Evolutionary conservation across 768 basidiomycete species (phyloP).

Genomic region (Kwoniella dendrophila): DNA sequence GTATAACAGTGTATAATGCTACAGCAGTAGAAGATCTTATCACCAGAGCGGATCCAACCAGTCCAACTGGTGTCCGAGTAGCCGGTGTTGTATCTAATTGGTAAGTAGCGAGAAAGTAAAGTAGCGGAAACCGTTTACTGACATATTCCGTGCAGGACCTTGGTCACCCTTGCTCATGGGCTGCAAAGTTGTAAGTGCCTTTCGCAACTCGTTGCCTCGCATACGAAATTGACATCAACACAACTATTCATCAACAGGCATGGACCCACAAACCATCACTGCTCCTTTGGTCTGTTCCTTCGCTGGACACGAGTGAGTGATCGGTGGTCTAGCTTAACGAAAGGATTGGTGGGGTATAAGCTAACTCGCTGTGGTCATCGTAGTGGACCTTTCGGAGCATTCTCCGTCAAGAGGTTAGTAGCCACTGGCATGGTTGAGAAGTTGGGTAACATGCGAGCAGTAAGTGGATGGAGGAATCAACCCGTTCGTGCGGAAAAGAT

Average conservation of each 20-base stretch:
- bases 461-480: too few species aligned
- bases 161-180: background rate
- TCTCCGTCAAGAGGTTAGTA: background rate
- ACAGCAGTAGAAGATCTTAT: background rate
- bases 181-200: background rate
- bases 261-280: background rate
- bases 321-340: background rate
- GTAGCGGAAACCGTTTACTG: too few species aligned
- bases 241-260: too few species aligned
- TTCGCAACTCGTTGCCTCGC: background rate
- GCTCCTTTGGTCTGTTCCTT: background rate
- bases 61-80: background rate
- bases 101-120: background rate
- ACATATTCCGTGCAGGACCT: too few species aligned
- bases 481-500: too few species aligned
- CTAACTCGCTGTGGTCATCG: too few species aligned
- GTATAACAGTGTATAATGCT: background rate
- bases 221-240: too few species aligned
- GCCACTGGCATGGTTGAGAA: conserved; percentile 1
- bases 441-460: background rate
- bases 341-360: too few species aligned
- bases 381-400: background rate
- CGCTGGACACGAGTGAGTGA: background rate
- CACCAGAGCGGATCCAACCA: background rate
- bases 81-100: background rate